A percentile compares a stretch with the other conserved stretches of the same genome.
These are phyloP conservation scores for Parastagonospora nodorum DNA, from an alignment of 2,329 filamentous ascomycete genomes.

Conservation along the genomic window DNA sequence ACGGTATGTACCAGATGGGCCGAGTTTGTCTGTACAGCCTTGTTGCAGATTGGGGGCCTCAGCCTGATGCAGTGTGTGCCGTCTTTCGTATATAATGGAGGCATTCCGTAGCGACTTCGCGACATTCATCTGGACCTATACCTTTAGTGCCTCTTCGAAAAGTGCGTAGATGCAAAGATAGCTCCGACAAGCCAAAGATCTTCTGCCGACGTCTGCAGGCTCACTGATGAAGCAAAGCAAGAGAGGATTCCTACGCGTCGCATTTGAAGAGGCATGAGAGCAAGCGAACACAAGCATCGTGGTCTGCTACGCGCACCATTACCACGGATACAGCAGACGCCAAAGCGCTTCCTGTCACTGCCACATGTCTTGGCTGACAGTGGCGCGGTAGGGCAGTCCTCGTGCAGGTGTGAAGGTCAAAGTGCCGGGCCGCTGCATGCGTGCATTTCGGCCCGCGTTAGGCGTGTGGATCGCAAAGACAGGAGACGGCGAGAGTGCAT, in stretches of 20 bases:
- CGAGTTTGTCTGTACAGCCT: conserved; percentile 8
- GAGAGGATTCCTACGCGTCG: not conserved
- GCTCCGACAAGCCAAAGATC: no score
- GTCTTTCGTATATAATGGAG: no score
- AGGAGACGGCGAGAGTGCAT: not conserved
- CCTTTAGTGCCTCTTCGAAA: no score
- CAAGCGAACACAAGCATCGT: conserved; percentile 2
- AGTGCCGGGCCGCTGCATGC: conserved; percentile 12
- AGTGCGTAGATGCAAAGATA: no score
- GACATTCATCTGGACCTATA: no score
- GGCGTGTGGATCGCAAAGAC: conserved; percentile 5
- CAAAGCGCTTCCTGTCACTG: not conserved
- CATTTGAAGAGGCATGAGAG: not conserved
- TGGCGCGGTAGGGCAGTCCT: not conserved
- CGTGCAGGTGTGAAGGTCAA: not conserved
- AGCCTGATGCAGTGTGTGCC: conserved; percentile 7
- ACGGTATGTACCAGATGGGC: conserved; percentile 7
- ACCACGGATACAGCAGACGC: not conserved
- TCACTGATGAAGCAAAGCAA: not conserved
- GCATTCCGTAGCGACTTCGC: no score
- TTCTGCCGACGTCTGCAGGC: no score
- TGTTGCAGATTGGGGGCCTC: conserved; percentile 3
- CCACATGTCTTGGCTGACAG: not conserved
- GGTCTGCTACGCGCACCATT: not conserved
- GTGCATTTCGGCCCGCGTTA: conserved; percentile 4